Conservation (phyloP, 805 yeast genomes). For the Candida vaughaniae region DNA sequence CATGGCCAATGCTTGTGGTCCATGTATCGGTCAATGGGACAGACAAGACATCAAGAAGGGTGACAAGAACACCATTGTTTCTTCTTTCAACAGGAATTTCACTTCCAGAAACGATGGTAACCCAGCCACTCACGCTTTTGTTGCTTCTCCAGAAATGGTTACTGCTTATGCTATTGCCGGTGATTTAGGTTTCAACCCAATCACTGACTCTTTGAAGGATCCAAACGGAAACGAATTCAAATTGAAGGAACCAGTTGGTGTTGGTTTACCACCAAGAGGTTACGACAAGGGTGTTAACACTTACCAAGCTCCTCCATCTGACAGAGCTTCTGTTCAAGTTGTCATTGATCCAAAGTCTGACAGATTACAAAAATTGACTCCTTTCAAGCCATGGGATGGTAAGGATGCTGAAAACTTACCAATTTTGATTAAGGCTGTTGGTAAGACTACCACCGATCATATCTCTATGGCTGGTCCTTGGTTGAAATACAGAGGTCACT, state of each 20-base stretch:
- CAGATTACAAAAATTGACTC: constrained; percentile 91
- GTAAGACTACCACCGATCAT: constrained; percentile 99
- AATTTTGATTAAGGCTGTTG: constrained; percentile 91
- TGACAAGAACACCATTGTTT: constrained; percentile 93
- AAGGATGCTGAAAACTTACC: constrained; percentile 88
- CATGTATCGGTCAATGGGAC: constrained; percentile 99
- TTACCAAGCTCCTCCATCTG: constrained; percentile 95
- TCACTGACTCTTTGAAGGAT: constrained; percentile 85
- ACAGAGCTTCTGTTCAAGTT: constrained; percentile 73
- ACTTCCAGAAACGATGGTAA: constrained; percentile 98
- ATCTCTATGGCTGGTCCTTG: constrained; percentile 99
- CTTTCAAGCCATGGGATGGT: constrained; percentile 96
- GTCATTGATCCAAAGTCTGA: constrained; percentile 85
- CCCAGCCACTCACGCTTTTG: constrained; percentile 95
- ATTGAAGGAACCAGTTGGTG: constrained; percentile 85
- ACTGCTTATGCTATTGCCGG: constrained; percentile 96
- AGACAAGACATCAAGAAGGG: constrained; percentile 90
- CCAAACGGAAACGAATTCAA: constrained; percentile 88
- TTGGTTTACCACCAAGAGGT: constrained; percentile 85
- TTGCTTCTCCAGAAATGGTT: constrained; percentile 94
- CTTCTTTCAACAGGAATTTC: constrained; percentile 97
- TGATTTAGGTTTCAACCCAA: constrained; percentile 93
- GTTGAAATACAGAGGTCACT: constrained; percentile 99
- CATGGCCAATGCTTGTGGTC: constrained; percentile 98
- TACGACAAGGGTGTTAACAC: constrained; percentile 93